Evolutionary conservation across 1,284 basidiomycete species (phyloP).

Genomic region (Lignosus rhinocerotis): DNA sequence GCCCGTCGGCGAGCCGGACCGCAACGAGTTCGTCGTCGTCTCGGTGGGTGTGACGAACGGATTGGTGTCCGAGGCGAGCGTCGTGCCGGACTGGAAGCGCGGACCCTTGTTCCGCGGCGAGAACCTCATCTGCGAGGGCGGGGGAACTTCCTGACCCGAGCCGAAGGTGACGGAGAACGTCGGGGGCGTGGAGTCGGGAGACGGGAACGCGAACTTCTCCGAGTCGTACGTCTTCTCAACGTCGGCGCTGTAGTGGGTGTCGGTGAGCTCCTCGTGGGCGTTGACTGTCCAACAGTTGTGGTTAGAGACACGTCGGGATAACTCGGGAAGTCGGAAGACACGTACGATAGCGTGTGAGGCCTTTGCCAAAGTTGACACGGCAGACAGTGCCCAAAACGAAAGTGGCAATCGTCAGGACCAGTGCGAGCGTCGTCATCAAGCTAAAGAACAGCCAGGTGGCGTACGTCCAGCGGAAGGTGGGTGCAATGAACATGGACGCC

Average conservation of each 20-base stretch:
- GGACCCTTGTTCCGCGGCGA: slow-evolving; percentile 44
- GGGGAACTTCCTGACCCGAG: slow-evolving; percentile 39
- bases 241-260: slow-evolving; percentile 49
- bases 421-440: slow-evolving; percentile 59
- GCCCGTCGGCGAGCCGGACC: not conserved
- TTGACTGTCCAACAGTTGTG: slow-evolving; percentile 46
- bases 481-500: slow-evolving; percentile 70
- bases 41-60: slow-evolving; percentile 18
- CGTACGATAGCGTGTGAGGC: slow-evolving; percentile 66
- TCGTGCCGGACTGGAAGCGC: slow-evolving; percentile 44
- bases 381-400: slow-evolving; percentile 66
- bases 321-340: slow-evolving; percentile 16
- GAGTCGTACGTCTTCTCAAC: slow-evolving; percentile 32
- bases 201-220: slow-evolving; percentile 71
- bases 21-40: not conserved
- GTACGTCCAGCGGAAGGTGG: slow-evolving; percentile 76
- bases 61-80: slow-evolving; percentile 7
- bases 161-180: slow-evolving; percentile 50
- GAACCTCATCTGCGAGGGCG: slow-evolving; percentile 43
- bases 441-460: slow-evolving; percentile 74
- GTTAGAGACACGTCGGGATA: not conserved
- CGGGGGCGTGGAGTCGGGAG: slow-evolving; percentile 49
- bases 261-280: slow-evolving; percentile 51
- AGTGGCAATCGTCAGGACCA: slow-evolving; percentile 53
- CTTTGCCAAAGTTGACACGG: slow-evolving; percentile 73